A percentile compares a stretch with the other conserved stretches of the same genome.
phyloP scores from a whole-genome alignment of 169 alveolate genomes.

The Plasmodium chabaudi region DNA sequence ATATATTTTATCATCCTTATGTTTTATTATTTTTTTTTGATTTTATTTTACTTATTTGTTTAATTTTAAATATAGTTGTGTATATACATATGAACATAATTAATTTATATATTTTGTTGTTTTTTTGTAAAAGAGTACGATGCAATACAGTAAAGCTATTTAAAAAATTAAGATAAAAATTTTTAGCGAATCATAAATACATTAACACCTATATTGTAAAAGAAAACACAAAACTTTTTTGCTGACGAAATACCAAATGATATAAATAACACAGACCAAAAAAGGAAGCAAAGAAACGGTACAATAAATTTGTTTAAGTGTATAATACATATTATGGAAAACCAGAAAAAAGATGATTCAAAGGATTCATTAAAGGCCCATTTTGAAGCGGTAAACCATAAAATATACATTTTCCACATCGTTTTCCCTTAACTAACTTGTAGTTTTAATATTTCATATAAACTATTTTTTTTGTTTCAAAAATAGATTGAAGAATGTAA shows the following conservation, averaged over 20 bases:
- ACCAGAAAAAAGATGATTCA: constrained; percentile 12
- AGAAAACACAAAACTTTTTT: constrained; percentile 1
- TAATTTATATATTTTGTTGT: constrained; percentile 1
- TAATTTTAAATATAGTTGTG: background rate
- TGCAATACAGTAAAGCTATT: constrained; percentile 66
- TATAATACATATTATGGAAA: constrained; percentile 36
- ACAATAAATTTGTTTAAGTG: background rate
- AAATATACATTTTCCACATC: background rate
- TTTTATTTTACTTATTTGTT: background rate
- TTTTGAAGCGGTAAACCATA: constrained; percentile 64
- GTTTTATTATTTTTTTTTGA: background rate
- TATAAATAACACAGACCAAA: background rate
- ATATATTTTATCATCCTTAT: background rate
- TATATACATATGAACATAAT: background rate
- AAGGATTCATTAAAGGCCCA: constrained; percentile 52
- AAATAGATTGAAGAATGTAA: constrained; percentile 77
- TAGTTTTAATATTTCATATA: constrained; percentile 5
- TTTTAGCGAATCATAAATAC: constrained; percentile 6
- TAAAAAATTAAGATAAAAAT: constrained; percentile 43
- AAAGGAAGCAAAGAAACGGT: background rate
- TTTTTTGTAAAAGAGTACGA: constrained; percentile 55
- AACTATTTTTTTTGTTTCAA: constrained; percentile 1
- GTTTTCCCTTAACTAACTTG: background rate
- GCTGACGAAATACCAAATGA: background rate
- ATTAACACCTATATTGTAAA: constrained; percentile 1